Evolutionary conservation across 139 green algal species (phyloP).

Genomic region (Coelastrella sp.): DNA sequence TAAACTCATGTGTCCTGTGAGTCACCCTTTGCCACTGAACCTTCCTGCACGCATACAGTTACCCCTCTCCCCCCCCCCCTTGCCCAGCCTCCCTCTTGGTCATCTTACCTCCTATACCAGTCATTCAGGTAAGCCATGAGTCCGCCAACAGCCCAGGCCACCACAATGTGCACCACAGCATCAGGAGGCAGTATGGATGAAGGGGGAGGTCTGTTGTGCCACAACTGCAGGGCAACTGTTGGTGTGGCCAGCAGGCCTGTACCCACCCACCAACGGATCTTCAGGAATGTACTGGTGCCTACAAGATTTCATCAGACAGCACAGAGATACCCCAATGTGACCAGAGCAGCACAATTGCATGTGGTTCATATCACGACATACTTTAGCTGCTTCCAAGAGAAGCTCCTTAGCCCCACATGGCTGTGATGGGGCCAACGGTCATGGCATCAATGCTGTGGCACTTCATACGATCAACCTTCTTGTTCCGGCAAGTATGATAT

Average conservation of each 20-base stretch:
- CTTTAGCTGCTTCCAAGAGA: too few species aligned
- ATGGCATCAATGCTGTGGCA: too few species aligned
- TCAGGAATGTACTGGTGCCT: constrained; percentile 75
- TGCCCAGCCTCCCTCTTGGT: too few species aligned
- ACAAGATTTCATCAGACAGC: not conserved
- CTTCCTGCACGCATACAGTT: too few species aligned
- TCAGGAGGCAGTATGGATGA: constrained; percentile 63
- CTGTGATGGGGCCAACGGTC: too few species aligned
- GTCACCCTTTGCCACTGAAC: too few species aligned
- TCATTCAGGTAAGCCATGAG: constrained; percentile 86
- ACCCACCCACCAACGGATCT: constrained; percentile 78
- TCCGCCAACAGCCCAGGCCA: constrained; percentile 80
- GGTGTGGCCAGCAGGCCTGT: constrained; percentile 60
- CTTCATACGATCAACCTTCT: not conserved
- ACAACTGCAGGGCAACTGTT: constrained; percentile 48
- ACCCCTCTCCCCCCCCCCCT: not conserved
- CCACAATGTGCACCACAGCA: constrained; percentile 73
- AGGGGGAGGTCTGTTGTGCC: not conserved
- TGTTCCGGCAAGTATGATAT: too few species aligned
- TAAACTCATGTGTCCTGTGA: too few species aligned
- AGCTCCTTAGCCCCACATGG: too few species aligned
- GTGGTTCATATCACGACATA: too few species aligned
- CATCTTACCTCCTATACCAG: constrained; percentile 72
- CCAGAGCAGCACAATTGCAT: too few species aligned
- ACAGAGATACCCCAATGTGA: too few species aligned